Evolutionary conservation across 2,329 filamentous ascomycete genomes (phyloP).

Genomic region (Thielaviopsis punctulata): DNA sequence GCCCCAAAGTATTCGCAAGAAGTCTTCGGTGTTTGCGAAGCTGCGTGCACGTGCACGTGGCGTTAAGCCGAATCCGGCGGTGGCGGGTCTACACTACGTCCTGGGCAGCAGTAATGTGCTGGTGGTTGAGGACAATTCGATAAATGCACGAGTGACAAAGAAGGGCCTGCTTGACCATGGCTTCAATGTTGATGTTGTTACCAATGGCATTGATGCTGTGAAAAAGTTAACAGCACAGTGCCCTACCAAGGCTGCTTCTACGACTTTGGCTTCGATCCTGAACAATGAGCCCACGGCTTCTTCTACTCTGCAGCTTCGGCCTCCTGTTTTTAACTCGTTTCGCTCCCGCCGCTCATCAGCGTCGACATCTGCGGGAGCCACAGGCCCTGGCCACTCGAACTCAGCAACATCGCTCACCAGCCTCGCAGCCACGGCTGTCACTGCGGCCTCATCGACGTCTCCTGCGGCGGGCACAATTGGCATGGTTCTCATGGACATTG

Average conservation of each 20-base stretch:
- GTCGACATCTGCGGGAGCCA: constrained; percentile 3
- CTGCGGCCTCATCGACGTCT: not conserved
- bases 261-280: not conserved
- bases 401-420: constrained; percentile 1
- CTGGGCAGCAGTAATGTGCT: constrained; percentile 25
- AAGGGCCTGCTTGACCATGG: constrained; percentile 33
- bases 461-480: constrained; percentile 24
- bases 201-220: constrained; percentile 39
- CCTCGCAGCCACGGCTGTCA: not conserved
- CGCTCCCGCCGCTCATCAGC: constrained; percentile 8
- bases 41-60: not conserved
- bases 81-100: not conserved
- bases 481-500: constrained; percentile 58
- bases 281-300: not conserved
- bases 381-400: not conserved
- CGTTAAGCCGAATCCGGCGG: not conserved
- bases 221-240: constrained; percentile 22
- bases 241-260: not conserved
- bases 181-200: constrained; percentile 34
- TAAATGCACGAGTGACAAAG: constrained; percentile 40
- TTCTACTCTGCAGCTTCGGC: not conserved
- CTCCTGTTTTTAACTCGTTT: not conserved
- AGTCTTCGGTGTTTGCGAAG: not conserved
- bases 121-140: constrained; percentile 42
- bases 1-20: not conserved